Evolutionary conservation across 441 rosid species (phyloP).

Genomic region (Sinapis alba): DNA sequence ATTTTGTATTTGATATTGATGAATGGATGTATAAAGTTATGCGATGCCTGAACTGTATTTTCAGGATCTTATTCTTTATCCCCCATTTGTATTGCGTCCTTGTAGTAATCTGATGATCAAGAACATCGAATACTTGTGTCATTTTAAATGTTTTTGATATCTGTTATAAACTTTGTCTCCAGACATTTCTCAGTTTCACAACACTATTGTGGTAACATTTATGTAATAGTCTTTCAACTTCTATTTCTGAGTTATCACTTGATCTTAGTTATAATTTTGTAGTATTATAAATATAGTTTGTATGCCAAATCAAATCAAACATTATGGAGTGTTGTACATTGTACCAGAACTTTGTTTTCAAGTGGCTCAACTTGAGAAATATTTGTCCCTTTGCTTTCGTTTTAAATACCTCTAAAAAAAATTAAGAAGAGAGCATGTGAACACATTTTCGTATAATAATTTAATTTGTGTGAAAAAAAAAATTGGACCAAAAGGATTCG

Average conservation of each 20-base stretch:
- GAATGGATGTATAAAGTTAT: constrained; percentile 5
- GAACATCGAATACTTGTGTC: not conserved
- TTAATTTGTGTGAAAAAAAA: not conserved
- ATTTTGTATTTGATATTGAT: constrained; percentile 16
- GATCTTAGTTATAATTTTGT: constrained; percentile 20
- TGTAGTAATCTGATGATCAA: not conserved
- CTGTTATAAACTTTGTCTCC: not conserved
- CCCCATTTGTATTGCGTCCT: not conserved
- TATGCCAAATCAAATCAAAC: constrained; percentile 40
- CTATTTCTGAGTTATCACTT: constrained; percentile 22
- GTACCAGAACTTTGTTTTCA: constrained; percentile 33
- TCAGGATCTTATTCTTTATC: constrained; percentile 1
- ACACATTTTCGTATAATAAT: not conserved
- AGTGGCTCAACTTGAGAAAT: constrained; percentile 33
- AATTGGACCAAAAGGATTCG: constrained; percentile 10
- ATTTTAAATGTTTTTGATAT: not conserved
- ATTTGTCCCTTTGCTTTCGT: constrained; percentile 21
- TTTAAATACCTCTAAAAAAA: not conserved
- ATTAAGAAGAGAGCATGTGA: constrained; percentile 16
- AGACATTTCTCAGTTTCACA: not conserved
- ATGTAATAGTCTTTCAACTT: constrained; percentile 8
- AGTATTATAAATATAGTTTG: constrained; percentile 22
- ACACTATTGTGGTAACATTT: constrained; percentile 6
- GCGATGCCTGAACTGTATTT: constrained; percentile 4
- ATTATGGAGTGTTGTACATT: constrained; percentile 37